A percentile compares a stretch with the other conserved stretches of the same genome.
phyloP scores from a whole-genome alignment of 2,329 filamentous ascomycete species.

The Aquanectria penicillioides region DNA sequence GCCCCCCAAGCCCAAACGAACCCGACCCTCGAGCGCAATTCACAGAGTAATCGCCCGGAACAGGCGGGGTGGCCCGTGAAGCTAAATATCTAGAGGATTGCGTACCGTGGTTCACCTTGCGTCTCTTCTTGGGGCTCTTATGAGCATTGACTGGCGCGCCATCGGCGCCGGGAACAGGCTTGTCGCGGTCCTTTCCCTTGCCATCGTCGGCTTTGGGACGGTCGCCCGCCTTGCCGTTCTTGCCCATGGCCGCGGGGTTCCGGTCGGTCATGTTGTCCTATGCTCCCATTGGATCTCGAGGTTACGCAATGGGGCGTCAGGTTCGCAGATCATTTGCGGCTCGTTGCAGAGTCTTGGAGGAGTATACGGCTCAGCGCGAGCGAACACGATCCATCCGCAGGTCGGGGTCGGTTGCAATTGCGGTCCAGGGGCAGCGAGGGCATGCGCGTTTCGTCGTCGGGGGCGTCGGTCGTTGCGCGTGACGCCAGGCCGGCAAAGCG shows the following conservation, averaged over 20 bases:
- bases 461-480: conserved; percentile 20
- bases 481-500: conserved; percentile 12
- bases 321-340: conserved; percentile 46
- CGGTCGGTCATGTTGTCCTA: conserved; percentile 47
- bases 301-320: conserved; percentile 46
- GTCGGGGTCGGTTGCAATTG: conserved; percentile 32
- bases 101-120: conserved; percentile 91
- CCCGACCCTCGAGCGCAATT: conserved; percentile 6
- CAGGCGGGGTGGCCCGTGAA: not conserved
- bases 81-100: conserved; percentile 27
- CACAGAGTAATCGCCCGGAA: not conserved
- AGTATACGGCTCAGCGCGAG: conserved; percentile 38
- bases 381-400: conserved; percentile 38
- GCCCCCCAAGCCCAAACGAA: conserved; percentile 16
- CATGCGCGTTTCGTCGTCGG: conserved; percentile 19
- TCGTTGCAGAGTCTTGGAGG: conserved; percentile 39
- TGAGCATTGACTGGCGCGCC: conserved; percentile 39
- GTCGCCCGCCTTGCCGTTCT: conserved; percentile 43
- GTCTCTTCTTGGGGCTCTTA: conserved; percentile 81
- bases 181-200: conserved; percentile 45
- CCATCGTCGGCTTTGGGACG: conserved; percentile 38
- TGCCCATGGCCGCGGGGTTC: conserved; percentile 46
- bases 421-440: conserved; percentile 22
- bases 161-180: conserved; percentile 32
- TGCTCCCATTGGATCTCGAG: conserved; percentile 46